Base-by-base conservation (phyloP, 2,329 filamentous ascomycete species). In the Colletotrichum sp. region DNA sequence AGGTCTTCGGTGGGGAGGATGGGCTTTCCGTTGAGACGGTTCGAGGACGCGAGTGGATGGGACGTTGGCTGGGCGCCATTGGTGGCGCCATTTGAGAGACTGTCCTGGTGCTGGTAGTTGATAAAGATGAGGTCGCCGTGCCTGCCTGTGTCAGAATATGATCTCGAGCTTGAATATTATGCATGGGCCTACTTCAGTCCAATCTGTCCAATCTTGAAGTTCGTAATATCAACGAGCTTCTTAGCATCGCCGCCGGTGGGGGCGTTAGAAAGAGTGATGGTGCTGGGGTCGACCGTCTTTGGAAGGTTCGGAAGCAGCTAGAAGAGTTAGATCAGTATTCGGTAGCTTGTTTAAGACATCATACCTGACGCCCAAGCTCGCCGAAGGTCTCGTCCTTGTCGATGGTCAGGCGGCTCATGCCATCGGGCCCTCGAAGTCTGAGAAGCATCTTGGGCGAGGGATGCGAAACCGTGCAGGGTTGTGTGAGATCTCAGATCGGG, bases 41-140 rank as follows among this genome's bases (percentile, higher is more conserved):
- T 94, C 18, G 92, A 87, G 10, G 90, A 90, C 10, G 86, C 79
- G 4, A 84, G 80, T 71, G 79, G 81, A 77, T 76, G 85, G 73
- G 78, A 88, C 82, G 79, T 79, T 63, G 80, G 16, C n/a, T 81
- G 64, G 10, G 78, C 79, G 70, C 84, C 85, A 78, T 87, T 86
- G 24, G 85, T 79, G 52, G 81, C 78, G 55, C 78, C 81, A 70
- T 82, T 82, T 55, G 82, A 81, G 28, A 81, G 69, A 64, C 90
- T 90, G 78, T 87, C 84, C 70, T 90, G 87, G 80, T 94, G 91
- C 79, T 93, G 87, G 86, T 98, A 99, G 79, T 91, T 93, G 79
- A 99, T 88, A 85, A 96, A 99, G 78, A 99, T 92, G 82, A 98
- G 92, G 82, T 98, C 96, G 78, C 97, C 97, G 83, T 99, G 95